phyloP scores from a whole-genome alignment of 2,329 filamentous ascomycete genomes.

The Epichloe amarillans region DNA sequence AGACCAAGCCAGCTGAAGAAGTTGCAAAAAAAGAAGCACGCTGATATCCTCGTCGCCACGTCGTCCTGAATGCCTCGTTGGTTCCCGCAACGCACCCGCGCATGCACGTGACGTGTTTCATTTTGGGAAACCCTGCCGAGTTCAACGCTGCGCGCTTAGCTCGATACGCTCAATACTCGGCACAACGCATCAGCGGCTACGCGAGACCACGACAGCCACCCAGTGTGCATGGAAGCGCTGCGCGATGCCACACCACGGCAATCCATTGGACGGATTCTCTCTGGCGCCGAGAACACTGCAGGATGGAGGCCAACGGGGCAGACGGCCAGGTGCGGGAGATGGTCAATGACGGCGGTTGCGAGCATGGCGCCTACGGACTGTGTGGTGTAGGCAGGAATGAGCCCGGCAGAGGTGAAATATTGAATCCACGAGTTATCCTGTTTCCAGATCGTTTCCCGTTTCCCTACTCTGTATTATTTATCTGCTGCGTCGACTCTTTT shows the following conservation, averaged over 20 bases:
- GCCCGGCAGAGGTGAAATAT: background rate
- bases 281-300: background rate
- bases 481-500: background rate
- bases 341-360: background rate
- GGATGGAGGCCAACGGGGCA: background rate
- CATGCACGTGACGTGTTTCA: background rate
- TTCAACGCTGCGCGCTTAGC: background rate
- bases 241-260: background rate
- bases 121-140: background rate
- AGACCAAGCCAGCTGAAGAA: background rate
- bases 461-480: background rate
- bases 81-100: background rate
- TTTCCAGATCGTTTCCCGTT: background rate
- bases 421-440: background rate
- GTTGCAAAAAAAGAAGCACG: background rate
- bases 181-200: background rate
- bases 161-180: too few relatives aligned
- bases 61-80: background rate
- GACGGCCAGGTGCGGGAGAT: background rate
- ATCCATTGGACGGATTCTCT: background rate
- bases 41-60: background rate
- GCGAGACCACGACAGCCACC: slow-evolving; percentile 4
- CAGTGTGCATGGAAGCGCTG: slow-evolving; percentile 4
- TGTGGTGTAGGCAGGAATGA: background rate
- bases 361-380: background rate